phyloP scores from a whole-genome alignment of 257 asterid genomes.

The Solanum etuberosum region DNA sequence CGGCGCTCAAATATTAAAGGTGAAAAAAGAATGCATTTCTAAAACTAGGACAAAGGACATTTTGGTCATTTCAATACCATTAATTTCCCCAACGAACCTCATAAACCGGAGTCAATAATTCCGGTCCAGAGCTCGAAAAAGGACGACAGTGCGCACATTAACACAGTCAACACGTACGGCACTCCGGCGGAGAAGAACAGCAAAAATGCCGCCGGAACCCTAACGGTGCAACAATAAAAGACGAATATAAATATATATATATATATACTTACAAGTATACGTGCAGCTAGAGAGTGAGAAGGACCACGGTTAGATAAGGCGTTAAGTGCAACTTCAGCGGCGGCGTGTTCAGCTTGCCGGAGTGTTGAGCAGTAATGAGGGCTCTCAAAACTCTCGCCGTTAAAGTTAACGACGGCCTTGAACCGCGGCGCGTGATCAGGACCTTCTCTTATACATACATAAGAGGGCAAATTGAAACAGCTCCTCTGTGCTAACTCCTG shows the following conservation, averaged over 20 bases:
- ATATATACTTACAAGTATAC: constrained; percentile 38
- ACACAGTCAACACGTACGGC: background rate
- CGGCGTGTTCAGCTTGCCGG: constrained; percentile 80
- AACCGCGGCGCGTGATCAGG: constrained; percentile 95
- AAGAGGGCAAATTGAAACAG: constrained; percentile 78
- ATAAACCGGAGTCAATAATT: background rate
- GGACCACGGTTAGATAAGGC: constrained; percentile 55
- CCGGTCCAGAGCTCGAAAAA: background rate
- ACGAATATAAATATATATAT: background rate
- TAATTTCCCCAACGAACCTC: background rate
- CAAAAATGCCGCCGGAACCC: background rate
- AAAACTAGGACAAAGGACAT: constrained; percentile 3
- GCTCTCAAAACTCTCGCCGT: constrained; percentile 61
- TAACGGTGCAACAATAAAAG: background rate
- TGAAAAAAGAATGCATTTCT: background rate
- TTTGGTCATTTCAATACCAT: constrained; percentile 10
- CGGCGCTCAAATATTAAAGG: background rate
- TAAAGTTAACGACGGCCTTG: constrained; percentile 60
- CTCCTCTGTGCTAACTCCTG: constrained; percentile 92
- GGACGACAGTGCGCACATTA: background rate
- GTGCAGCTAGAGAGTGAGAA: constrained; percentile 61
- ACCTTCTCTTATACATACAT: constrained; percentile 67
- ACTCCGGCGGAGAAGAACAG: background rate
- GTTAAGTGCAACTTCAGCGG: constrained; percentile 69
- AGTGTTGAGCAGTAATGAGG: constrained; percentile 58